Percentiles rank a stretch among this genome's conserved stretches.
Evolutionary conservation across 2,329 filamentous ascomycete species (phyloP).

Genomic region (Curvularia sp.): DNA sequence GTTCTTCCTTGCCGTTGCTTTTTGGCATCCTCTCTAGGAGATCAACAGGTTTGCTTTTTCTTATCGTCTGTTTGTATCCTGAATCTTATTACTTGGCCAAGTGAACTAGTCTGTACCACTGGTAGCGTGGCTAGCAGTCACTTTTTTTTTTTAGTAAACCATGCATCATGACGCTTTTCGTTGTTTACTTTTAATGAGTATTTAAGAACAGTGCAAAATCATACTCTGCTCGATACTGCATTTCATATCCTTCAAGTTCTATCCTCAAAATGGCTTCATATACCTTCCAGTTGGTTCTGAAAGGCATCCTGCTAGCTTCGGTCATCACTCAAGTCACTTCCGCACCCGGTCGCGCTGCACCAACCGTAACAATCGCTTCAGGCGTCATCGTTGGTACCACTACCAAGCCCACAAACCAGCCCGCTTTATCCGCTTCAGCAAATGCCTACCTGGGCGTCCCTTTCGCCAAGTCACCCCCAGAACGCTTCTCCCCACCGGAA

Average conservation of each 20-base stretch:
- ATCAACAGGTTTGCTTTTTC: too few relatives aligned
- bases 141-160: background rate
- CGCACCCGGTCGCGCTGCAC: background rate
- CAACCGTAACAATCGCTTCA: constrained; percentile 16
- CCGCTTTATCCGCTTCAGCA: constrained; percentile 16
- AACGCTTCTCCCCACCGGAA: constrained; percentile 26
- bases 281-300: background rate
- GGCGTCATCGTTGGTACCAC: constrained; percentile 19
- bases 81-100: background rate
- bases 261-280: background rate
- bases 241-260: too few relatives aligned
- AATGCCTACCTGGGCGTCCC: constrained; percentile 28
- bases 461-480: constrained; percentile 27
- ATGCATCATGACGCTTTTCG: background rate
- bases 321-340: background rate
- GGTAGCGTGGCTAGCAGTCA: background rate
- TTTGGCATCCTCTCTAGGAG: too few relatives aligned
- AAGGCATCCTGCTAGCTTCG: background rate
- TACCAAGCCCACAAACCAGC: constrained; percentile 14
- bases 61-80: too few relatives aligned
- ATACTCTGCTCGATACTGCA: background rate
- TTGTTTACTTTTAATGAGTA: background rate
- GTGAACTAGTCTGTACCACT: background rate
- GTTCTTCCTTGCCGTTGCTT: too few relatives aligned
- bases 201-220: background rate